phyloP scores from a whole-genome alignment of 768 basidiomycete genomes.

The Chiua virens region DNA sequence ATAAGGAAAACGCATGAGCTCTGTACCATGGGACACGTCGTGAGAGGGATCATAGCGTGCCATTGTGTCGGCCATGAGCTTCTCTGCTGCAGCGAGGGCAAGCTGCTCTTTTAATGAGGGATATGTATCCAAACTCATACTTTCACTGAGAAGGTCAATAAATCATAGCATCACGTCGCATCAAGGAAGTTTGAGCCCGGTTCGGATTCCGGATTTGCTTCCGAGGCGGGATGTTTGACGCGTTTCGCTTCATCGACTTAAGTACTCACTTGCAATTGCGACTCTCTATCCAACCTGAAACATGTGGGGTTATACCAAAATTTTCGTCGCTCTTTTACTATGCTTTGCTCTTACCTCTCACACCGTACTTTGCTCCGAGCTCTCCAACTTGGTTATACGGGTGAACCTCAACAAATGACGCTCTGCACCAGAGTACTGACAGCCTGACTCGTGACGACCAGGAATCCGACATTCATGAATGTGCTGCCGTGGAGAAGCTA shows the following conservation, averaged over 20 bases:
- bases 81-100: slow-evolving; percentile 58
- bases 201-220: slow-evolving; percentile 27
- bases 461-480: slow-evolving; percentile 46
- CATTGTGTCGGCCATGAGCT: slow-evolving; percentile 73
- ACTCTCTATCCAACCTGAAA: slow-evolving; percentile 1
- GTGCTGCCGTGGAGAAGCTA: slow-evolving; percentile 45
- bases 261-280: not conserved
- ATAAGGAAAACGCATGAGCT: not conserved
- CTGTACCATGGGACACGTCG: slow-evolving; percentile 73
- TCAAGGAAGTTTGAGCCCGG: too few species aligned
- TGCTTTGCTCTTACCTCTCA: slow-evolving; percentile 24
- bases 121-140: slow-evolving; percentile 30
- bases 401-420: slow-evolving; percentile 20
- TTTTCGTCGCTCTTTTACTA: slow-evolving; percentile 47
- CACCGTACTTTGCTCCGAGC: slow-evolving; percentile 19
- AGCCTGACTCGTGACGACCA: slow-evolving; percentile 22
- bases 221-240: slow-evolving; percentile 4
- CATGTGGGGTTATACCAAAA: slow-evolving; percentile 25
- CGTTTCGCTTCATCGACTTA: too few species aligned
- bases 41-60: slow-evolving; percentile 78
- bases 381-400: slow-evolving; percentile 29
- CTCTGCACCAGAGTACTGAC: slow-evolving; percentile 2
- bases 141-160: not conserved
- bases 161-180: too few species aligned
- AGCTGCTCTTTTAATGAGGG: slow-evolving; percentile 52